These are phyloP conservation scores for Malus fusca DNA, from an alignment of 306 rosid genomes.

Conservation along the genomic window DNA sequence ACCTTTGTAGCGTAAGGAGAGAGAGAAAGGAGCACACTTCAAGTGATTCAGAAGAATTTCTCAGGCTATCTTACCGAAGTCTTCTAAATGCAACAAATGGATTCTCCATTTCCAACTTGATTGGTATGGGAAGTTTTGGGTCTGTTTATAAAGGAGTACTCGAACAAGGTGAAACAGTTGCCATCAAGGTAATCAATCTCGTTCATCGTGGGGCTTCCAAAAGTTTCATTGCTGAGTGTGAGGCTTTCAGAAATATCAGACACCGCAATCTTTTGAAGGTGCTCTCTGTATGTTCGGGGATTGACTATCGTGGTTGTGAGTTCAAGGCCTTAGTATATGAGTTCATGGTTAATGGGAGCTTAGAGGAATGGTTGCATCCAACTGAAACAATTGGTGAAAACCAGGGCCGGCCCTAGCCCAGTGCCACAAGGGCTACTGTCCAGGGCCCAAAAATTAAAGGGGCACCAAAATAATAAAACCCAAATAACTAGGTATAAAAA, in stretches of 20 bases:
- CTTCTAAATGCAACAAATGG: background rate
- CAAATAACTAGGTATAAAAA: too few species aligned
- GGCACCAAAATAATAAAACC: too few species aligned
- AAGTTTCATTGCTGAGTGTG: slow-evolving; percentile 33
- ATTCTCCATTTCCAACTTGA: slow-evolving; percentile 18
- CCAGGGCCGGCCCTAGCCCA: too few species aligned
- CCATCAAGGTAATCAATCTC: slow-evolving; percentile 42
- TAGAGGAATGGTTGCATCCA: slow-evolving; percentile 29
- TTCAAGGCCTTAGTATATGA: slow-evolving; percentile 33
- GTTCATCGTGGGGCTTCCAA: slow-evolving; percentile 28
- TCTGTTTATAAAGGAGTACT: slow-evolving; percentile 15
- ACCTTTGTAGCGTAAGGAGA: background rate
- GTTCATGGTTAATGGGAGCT: slow-evolving; percentile 30
- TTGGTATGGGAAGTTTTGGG: slow-evolving; percentile 12
- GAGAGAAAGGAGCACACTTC: background rate
- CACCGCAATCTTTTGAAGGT: slow-evolving; percentile 41
- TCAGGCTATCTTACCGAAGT: background rate
- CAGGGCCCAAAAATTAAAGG: too few species aligned
- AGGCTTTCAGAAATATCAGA: slow-evolving; percentile 13
- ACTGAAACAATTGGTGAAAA: background rate
- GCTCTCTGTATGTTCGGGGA: slow-evolving; percentile 17
- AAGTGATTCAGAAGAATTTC: background rate
- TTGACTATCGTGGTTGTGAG: slow-evolving; percentile 12
- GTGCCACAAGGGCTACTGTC: too few species aligned
- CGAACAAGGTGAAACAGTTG: slow-evolving; percentile 5